Conservation (phyloP, 768 basidiomycete species). For the Russula brevipes region DNA sequence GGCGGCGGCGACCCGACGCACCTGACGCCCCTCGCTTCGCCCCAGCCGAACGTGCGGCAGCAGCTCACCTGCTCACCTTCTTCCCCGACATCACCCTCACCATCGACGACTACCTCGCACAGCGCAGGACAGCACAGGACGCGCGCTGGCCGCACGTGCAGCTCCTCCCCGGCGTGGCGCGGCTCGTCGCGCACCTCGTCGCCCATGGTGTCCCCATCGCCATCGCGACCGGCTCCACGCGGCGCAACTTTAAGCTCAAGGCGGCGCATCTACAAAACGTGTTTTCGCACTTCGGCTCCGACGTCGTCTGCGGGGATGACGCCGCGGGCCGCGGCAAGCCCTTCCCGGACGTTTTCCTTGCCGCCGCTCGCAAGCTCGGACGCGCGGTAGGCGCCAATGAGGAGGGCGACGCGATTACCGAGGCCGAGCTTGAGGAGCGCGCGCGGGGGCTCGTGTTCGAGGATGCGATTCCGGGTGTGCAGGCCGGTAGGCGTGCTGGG, state of each 20-base stretch:
- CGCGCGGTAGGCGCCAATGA: constrained; percentile 49
- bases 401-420: constrained; percentile 34
- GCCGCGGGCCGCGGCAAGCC: constrained; percentile 61
- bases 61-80: constrained; percentile 64
- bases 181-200: constrained; percentile 67
- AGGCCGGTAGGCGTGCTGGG: constrained; percentile 77
- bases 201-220: constrained; percentile 68
- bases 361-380: constrained; percentile 58
- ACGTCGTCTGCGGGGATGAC: constrained; percentile 72
- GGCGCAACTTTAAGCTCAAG: constrained; percentile 64
- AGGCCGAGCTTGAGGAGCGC: constrained; percentile 44
- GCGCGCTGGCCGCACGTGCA: constrained; percentile 61
- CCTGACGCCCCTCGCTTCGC: neutral
- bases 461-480: constrained; percentile 70
- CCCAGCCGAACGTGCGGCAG: constrained; percentile 60
- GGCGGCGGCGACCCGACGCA: neutral
- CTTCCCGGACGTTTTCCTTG: constrained; percentile 73
- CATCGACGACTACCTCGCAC: constrained; percentile 51
- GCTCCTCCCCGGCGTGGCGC: constrained; percentile 67
- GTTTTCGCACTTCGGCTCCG: constrained; percentile 57
- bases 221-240: constrained; percentile 70
- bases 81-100: constrained; percentile 70
- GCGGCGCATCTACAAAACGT: constrained; percentile 54
- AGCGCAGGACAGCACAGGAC: constrained; percentile 56
- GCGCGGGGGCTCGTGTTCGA: constrained; percentile 74